Base-by-base conservation (phyloP, 805 yeast genomes). In the Brettanomyces naardenensis region DNA sequence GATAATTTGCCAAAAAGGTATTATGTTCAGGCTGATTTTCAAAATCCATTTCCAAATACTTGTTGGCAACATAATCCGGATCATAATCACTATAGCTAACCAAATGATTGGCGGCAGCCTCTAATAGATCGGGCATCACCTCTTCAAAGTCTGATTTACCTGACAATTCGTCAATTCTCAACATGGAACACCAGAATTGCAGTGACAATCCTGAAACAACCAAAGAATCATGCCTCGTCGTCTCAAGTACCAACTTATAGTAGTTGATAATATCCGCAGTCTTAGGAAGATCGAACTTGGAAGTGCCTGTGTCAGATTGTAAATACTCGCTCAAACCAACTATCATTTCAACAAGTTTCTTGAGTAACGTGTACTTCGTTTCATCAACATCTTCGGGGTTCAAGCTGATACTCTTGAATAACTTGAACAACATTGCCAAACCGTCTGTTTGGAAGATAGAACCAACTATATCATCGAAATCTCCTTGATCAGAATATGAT, bases 331-430 rank as follows among this genome's bases (percentile, higher is more conserved):
- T 82, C 36, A 87, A 63, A 0, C 88, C 82, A 19, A 92, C 95
- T 25, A 89, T 76, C 86, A 90, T 83, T 54, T 92, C 98, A 4
- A 89, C 95, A 13, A 90, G 71, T 61, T 90, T 90, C 56, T 92
- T 92, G 44, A 85, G 62, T 41, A 90, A 71, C 1, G 94, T 79
- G 56, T 92, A 92, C 26, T 75, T 69, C 40, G 73, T 74, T 49
- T 88, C 97, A 40, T 61, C 62, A 18, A 88, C 69, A 50, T 79
- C 85, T 42, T 80, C 78, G 0, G 85, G 75, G 43, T 75, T 75
- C 3, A 79, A 55, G 44, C 76, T 75, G 36, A 84, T 68, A 27
- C 73, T 68, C 20, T 62, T 59, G 56, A 80, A 89, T 22, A 86
- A 84, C 33, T 68, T 71, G 25, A 73, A 61, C 35, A 92, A 67